Base-by-base conservation (phyloP, 2,329 filamentous ascomycete genomes). In the Curvularia verruculosa region DNA sequence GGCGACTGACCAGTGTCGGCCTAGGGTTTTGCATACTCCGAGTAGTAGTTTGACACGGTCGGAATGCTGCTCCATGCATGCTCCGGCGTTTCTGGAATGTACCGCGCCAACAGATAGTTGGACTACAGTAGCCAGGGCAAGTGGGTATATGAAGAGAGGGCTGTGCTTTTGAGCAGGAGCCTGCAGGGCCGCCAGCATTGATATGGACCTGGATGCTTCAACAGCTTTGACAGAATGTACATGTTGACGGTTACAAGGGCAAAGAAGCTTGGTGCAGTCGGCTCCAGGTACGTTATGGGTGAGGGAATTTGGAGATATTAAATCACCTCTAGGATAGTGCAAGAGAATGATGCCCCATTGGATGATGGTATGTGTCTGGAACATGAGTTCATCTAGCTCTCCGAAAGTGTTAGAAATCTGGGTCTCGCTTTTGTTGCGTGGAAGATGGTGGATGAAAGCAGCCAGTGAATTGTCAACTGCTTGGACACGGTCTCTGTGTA, bases 361-460 rank as follows among this genome's bases (percentile, higher is more conserved):
- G 44, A 85, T 79, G 68, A 95, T 89, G 84, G 92, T 91, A 59
- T 90, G 87, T 1, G 90, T 91, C 72, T 95, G 90, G 76, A 96
- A 95, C 80, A 96, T 87, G 85, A 95, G 89, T 76, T 95, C 90
- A 71, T 96, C 92, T 4, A 92, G 43, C 31, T 85, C 82, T 19
- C 90, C 88, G 63, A 88, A 84, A 53, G 84, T 84, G 56, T 85
- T 84, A 50, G 93, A 77, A 21, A 90, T 82, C 59, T 90, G 84
- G 49, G 82, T 82, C 77, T 94, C 54, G 21, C 50, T 57, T n/a
- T 57, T 95, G 13, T 82, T 81, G 15, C 83, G 80, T 0, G 92
- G 92, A 1, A 96, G 79, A 68, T 93, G 89, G 52, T 92, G 84
- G 54, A 85, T 83, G 88, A 90, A 96, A 70, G 91, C 92, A 19